These are phyloP conservation scores for Gillenia trifoliata DNA, from an alignment of 306 rosid genomes.

Conservation along the genomic window DNA sequence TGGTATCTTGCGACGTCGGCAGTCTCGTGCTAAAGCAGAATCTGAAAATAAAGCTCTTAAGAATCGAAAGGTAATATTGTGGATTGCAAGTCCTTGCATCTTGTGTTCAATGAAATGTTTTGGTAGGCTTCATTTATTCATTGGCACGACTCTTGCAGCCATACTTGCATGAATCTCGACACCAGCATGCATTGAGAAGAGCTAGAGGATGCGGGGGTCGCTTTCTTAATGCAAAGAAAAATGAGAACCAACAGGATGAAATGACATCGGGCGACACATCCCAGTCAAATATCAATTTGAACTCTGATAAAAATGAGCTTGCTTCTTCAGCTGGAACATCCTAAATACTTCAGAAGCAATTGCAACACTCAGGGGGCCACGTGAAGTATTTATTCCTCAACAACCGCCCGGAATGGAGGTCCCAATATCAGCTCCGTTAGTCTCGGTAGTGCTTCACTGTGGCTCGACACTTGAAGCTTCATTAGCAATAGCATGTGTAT, in stretches of 20 bases:
- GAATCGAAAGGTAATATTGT: constrained; percentile 66
- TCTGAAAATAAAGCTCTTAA: constrained; percentile 75
- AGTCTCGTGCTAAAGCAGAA: constrained; percentile 96
- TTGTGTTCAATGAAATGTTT: constrained; percentile 4
- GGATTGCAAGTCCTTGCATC: constrained; percentile 12
- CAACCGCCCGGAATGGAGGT: constrained; percentile 24
- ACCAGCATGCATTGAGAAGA: constrained; percentile 77
- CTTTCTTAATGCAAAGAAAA: constrained; percentile 77
- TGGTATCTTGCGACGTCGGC: constrained; percentile 89
- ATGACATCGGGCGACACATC: constrained; percentile 46
- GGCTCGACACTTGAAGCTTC: constrained; percentile 35
- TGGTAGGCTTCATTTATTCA: not conserved
- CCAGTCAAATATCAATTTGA: constrained; percentile 55
- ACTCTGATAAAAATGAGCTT: constrained; percentile 52
- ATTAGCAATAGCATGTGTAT: constrained; percentile 50
- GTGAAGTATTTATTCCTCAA: constrained; percentile 7
- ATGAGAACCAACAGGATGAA: constrained; percentile 50
- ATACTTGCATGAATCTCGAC: constrained; percentile 90
- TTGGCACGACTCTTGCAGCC: constrained; percentile 61
- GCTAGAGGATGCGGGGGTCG: constrained; percentile 95
- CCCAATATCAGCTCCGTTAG: constrained; percentile 25
- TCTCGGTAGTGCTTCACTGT: constrained; percentile 33
- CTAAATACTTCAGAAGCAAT: constrained; percentile 21
- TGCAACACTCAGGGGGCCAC: constrained; percentile 5
- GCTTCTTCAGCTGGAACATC: constrained; percentile 54